These are phyloP conservation scores for Nakaseomyces nivariensis DNA, from an alignment of 1,139 yeast genomes.

Conservation along the genomic window DNA sequence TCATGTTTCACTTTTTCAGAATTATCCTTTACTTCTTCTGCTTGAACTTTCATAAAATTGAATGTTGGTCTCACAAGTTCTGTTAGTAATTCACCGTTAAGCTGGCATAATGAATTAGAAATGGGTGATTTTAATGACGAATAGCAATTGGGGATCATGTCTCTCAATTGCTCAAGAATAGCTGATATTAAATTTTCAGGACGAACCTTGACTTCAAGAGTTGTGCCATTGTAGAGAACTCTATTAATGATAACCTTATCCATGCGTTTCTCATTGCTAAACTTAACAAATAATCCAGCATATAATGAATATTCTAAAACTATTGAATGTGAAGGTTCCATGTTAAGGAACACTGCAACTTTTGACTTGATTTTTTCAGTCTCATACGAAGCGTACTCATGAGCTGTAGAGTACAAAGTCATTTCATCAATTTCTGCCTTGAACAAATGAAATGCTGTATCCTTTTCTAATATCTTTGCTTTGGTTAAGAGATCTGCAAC, in stretches of 20 bases:
- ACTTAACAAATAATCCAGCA: slow-evolving; percentile 40
- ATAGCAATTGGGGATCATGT: slow-evolving; percentile 8
- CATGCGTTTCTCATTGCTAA: slow-evolving; percentile 24
- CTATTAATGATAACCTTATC: slow-evolving; percentile 17
- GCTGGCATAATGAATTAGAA: slow-evolving; percentile 4
- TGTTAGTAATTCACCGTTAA: slow-evolving; percentile 7
- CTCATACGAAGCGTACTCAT: slow-evolving; percentile 50
- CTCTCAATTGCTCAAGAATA: slow-evolving; percentile 11
- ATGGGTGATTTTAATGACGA: slow-evolving; percentile 15
- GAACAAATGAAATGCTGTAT: slow-evolving; percentile 81
- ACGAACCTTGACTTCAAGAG: slow-evolving; percentile 6
- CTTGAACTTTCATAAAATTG: neutral
- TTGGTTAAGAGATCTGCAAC: slow-evolving; percentile 63
- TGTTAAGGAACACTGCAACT: slow-evolving; percentile 56
- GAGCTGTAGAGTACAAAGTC: slow-evolving; percentile 68
- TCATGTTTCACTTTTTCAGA: neutral
- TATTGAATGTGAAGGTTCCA: slow-evolving; percentile 29
- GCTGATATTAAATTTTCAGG: slow-evolving; percentile 11
- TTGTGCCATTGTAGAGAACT: slow-evolving; percentile 10
- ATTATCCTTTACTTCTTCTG: neutral
- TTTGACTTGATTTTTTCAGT: slow-evolving; percentile 53
- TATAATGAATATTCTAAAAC: slow-evolving; percentile 34
- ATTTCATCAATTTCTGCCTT: slow-evolving; percentile 36
- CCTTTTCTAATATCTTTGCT: slow-evolving; percentile 67
- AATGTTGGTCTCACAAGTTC: slow-evolving; percentile 5